phyloP scores from a whole-genome alignment of 2,329 filamentous ascomycete species.

The Fusarium multiceps region DNA sequence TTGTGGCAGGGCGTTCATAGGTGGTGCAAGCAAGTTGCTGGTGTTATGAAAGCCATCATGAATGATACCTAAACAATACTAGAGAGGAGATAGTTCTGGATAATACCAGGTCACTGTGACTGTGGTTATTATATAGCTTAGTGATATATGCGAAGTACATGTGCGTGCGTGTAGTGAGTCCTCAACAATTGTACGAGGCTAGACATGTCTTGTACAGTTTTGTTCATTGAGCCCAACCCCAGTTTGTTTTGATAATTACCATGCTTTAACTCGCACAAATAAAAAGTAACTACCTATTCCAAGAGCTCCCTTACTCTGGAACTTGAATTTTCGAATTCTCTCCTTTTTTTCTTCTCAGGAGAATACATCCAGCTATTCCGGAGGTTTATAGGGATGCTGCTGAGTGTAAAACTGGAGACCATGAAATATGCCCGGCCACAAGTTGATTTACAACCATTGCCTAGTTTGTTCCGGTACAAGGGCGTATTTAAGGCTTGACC shows the following conservation, averaged over 20 bases:
- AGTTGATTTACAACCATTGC: slow-evolving; percentile 1
- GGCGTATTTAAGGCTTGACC: slow-evolving; percentile 37
- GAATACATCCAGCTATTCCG: not conserved
- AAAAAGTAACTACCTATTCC: slow-evolving; percentile 17
- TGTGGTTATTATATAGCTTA: not conserved
- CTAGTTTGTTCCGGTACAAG: not conserved
- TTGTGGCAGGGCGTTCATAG: slow-evolving; percentile 39
- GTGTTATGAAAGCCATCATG: slow-evolving; percentile 30
- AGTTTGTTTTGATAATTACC: slow-evolving; percentile 3
- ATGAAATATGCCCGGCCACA: slow-evolving; percentile 12
- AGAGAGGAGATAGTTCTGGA: slow-evolving; percentile 28
- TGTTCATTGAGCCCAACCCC: slow-evolving; percentile 22
- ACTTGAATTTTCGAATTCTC: not conserved
- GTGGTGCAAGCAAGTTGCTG: slow-evolving; percentile 22
- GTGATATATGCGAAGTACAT: not conserved
- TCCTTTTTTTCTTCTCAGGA: slow-evolving; percentile 8
- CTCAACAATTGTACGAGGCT: not conserved
- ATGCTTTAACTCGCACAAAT: slow-evolving; percentile 9
- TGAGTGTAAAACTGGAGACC: slow-evolving; percentile 2
- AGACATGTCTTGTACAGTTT: slow-evolving; percentile 15
- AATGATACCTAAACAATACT: slow-evolving; percentile 35
- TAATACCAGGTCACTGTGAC: slow-evolving; percentile 1
- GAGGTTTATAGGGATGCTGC: not conserved
- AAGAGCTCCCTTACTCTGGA: slow-evolving; percentile 5
- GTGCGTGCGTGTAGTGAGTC: not conserved